Evolutionary conservation across 306 rosid genomes (phyloP), one percentile per base, ranked within the genome.

Genomic region (Casuarina equisetifolia): DNA sequence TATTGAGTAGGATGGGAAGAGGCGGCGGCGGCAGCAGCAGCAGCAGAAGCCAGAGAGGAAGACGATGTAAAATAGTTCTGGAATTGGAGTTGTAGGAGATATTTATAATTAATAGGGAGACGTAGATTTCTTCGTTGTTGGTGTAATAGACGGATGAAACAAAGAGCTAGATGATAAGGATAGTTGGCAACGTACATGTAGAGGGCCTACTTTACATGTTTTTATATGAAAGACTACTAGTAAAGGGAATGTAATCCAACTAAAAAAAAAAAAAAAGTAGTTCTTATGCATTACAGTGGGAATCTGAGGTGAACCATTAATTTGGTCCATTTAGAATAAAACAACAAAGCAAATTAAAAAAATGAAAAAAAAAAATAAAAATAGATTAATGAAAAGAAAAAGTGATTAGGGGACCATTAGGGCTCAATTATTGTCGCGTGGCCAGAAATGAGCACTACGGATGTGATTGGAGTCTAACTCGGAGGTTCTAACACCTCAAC

Each of bases 241-340:
- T 58, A 43, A 32, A 76, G 67, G 40, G 84, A 72, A 84, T 77
- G 51, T 32, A 61, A 12, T 45, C 1, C 15, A 12, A 12, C 1
- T 52, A 0, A 17, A 17, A 15, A 16, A 19, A 55, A 17, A 5
- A 55, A 55, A 17, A 62, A 16, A 40, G 25, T 4, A 49, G 53
- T 17, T 51, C 36, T 48, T 16, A 42, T 61, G 68, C 11, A 79
- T 82, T 51, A 64, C 68, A 75, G 72, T 68, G 80, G 85, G 90
- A 89, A 86, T 78, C 85, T 77, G 76, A 75, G 80, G 84, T 81
- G 75, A 79, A 51, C 81, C 52, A 70, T 36, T 52, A 71, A 59
- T 66, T 48, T 51, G 54, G 36, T 58, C 58, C 74, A 58, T 20
- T 71, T 42, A 54, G 46, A 39, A 62, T 44, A 64, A 66, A 25